Percentiles rank a stretch among this genome's conserved stretches.
These are phyloP conservation scores for Senecio squalidus DNA, from an alignment of 140 eudicot genomes.

Conservation along the genomic window DNA sequence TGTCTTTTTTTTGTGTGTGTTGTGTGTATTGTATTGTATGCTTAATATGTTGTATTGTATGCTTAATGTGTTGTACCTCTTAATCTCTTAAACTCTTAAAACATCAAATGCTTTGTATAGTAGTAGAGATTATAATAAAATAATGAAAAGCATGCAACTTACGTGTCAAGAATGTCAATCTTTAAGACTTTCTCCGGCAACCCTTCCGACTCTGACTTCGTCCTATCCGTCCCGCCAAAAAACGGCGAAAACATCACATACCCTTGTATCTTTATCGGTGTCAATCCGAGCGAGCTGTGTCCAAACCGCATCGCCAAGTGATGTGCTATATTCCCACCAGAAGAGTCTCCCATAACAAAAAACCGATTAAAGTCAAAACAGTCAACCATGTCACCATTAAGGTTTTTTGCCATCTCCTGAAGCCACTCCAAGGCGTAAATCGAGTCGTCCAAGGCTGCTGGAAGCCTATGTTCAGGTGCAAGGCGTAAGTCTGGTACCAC, in stretches of 20 bases:
- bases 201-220: slow-evolving; percentile 69
- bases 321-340: slow-evolving; percentile 88
- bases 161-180: slow-evolving; percentile 66
- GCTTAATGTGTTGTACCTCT: too few species aligned
- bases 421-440: slow-evolving; percentile 56
- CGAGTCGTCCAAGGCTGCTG: slow-evolving; percentile 72
- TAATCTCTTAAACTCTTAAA: too few species aligned
- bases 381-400: slow-evolving; percentile 32
- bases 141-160: too few species aligned
- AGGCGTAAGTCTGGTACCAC: slow-evolving; percentile 80
- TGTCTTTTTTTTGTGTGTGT: too few species aligned
- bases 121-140: too few species aligned
- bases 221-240: slow-evolving; percentile 72
- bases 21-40: too few species aligned
- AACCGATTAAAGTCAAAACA: slow-evolving; percentile 51
- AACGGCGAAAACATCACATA: slow-evolving; percentile 75
- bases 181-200: slow-evolving; percentile 43
- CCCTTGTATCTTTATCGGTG: slow-evolving; percentile 58
- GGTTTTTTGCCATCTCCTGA: slow-evolving; percentile 15
- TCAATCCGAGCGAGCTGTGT: slow-evolving; percentile 44
- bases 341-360: slow-evolving; percentile 65
- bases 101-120: too few species aligned
- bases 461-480: slow-evolving; percentile 81
- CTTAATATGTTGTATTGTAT: too few species aligned
- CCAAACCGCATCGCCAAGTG: slow-evolving; percentile 67